phyloP scores from a whole-genome alignment of 306 rosid species.

The Pyrus bretschneideri region DNA sequence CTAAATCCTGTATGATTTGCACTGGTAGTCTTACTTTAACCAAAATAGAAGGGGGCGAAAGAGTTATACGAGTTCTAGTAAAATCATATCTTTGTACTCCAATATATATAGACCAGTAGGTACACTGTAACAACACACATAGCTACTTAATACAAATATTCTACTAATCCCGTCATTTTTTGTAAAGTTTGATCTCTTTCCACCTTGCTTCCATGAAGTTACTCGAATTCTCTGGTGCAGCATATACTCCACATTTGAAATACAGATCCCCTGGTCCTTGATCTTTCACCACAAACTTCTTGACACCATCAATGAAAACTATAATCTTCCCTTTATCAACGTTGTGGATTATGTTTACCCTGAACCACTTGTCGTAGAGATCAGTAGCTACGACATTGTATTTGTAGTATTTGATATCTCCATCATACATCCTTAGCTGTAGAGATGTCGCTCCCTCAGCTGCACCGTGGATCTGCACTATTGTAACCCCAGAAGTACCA shows the following conservation, averaged over 20 bases:
- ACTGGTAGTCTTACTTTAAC: background rate
- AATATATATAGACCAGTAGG: background rate
- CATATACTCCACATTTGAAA: slow-evolving; percentile 31
- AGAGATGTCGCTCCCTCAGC: slow-evolving; percentile 19
- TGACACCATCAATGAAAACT: slow-evolving; percentile 18
- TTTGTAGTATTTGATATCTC: slow-evolving; percentile 16
- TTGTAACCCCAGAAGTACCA: slow-evolving; percentile 3
- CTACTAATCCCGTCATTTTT: background rate
- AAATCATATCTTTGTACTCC: background rate
- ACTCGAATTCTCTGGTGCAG: slow-evolving; percentile 20
- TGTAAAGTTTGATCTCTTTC: slow-evolving; percentile 23
- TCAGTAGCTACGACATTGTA: slow-evolving; percentile 7
- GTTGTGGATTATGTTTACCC: slow-evolving; percentile 28
- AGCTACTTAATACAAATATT: background rate
- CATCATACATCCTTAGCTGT: slow-evolving; percentile 20
- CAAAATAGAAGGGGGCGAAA: background rate
- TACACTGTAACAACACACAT: background rate
- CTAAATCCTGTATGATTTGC: background rate
- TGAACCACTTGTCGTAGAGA: slow-evolving; percentile 30
- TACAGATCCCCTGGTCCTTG: slow-evolving; percentile 25
- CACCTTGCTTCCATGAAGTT: slow-evolving; percentile 28
- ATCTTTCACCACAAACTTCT: slow-evolving; percentile 21
- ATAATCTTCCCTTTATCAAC: slow-evolving; percentile 18
- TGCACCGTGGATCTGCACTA: slow-evolving; percentile 27
- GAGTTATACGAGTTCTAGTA: background rate